These are phyloP conservation scores for Amylocystis lapponica DNA, from an alignment of 768 basidiomycete species.

Conservation along the genomic window DNA sequence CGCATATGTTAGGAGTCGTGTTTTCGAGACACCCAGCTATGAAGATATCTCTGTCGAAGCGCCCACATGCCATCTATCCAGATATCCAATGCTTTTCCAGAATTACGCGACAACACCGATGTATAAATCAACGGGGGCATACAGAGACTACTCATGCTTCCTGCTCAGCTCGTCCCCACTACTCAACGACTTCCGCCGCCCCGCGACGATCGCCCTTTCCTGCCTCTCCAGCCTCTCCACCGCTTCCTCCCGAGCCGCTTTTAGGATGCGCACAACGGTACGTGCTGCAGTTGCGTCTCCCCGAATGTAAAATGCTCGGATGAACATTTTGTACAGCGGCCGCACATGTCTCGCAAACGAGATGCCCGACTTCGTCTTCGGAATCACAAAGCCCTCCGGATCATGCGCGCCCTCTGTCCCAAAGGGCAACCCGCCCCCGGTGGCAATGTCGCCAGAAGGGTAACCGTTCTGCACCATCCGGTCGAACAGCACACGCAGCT, in stretches of 20 bases:
- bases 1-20: too few relatives aligned
- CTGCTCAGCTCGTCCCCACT: too few relatives aligned
- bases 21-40: too few relatives aligned
- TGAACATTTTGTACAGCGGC: conserved; percentile 71
- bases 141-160: too few relatives aligned
- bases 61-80: too few relatives aligned
- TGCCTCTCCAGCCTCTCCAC: neutral
- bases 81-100: too few relatives aligned
- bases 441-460: conserved; percentile 25
- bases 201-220: too few relatives aligned
- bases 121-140: too few relatives aligned
- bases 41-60: too few relatives aligned
- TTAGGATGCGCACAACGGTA: conserved; percentile 50
- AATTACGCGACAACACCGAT: too few relatives aligned
- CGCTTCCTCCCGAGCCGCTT: conserved; percentile 15
- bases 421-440: conserved; percentile 36
- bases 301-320: conserved; percentile 53
- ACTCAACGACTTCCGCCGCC: too few relatives aligned
- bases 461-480: conserved; percentile 56
- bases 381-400: conserved; percentile 22
- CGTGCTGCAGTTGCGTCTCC: conserved; percentile 50
- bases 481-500: conserved; percentile 58
- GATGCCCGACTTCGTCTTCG: conserved; percentile 36
- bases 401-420: conserved; percentile 21
- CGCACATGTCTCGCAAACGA: conserved; percentile 54